Base-by-base conservation (phyloP, 2,329 filamentous ascomycete species). In the Apiospora kogelbergensis region DNA sequence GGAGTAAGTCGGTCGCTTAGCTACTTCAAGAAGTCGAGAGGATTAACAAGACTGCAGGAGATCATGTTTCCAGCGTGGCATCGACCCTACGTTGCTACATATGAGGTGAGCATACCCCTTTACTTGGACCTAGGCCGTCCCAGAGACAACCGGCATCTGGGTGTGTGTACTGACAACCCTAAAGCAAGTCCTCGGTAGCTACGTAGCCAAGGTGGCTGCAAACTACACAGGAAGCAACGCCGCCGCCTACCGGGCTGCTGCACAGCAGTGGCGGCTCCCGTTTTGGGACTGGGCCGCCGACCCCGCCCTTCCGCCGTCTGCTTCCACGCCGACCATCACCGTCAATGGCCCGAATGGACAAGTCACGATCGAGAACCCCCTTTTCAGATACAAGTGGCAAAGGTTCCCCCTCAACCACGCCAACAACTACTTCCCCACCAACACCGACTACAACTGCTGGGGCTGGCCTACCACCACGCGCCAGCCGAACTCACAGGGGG, bases 1-100 rank as follows among this genome's bases (percentile, higher is more conserved):
- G 79, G 80, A 69, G 85, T 87, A 60, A 30, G 53, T n/a, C 11
- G 17, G 1, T 26, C 17, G 78, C 72, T 79, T 64, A 10, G 40
- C 41, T 74, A 44, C 17, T 45, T 67, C 67, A 6, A 10, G 3
- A 26, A 6, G n/a, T 10, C 17, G 2, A 20, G 7, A n/a, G 10
- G 37, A 37, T 26, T 41, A 64, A 45, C 65, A 68, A 24, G 65
- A 69, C 30, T 70, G 68, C 60, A 66, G 15, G 72, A 63, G 69
- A 26, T 20, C 53, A 85, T 84, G 40, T 86, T 88, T 71, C 74
- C 83, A 7, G 77, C 84, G n/a, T 89, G 86, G 88, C 88, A 90
- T 75, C 84, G 87, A 7, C 83, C 86, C 3, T 89, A 86, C 70
- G 73, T 88, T 53, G 78, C 83, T 7, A 79, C 89, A 6, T 88